These are phyloP conservation scores for Ogataea paradorogensis DNA, from an alignment of 805 yeast species.

Conservation along the genomic window DNA sequence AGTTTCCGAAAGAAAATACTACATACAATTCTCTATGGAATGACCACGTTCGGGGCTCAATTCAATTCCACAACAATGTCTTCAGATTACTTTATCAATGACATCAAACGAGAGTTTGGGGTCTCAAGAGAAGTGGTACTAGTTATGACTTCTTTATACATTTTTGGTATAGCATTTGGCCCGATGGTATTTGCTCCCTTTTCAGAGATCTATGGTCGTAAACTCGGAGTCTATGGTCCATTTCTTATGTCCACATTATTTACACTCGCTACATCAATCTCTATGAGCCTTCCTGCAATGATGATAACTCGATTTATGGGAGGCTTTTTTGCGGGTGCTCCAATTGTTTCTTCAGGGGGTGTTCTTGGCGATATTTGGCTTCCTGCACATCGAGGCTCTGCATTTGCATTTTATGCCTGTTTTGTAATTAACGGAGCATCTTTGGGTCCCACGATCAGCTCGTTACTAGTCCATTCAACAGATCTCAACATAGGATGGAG, in stretches of 20 bases:
- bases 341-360: constrained; percentile 59
- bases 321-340: constrained; percentile 60
- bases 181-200: constrained; percentile 65
- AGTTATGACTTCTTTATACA: constrained; percentile 55
- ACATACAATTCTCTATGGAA: constrained; percentile 40
- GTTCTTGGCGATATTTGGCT: constrained; percentile 54
- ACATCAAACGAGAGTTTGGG: constrained; percentile 32
- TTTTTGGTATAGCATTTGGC: constrained; percentile 66
- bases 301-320: constrained; percentile 54
- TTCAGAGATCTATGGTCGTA: constrained; percentile 46
- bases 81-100: constrained; percentile 33
- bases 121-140: constrained; percentile 46
- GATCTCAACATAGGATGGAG: constrained; percentile 48
- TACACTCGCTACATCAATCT: constrained; percentile 49
- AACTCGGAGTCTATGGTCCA: constrained; percentile 42
- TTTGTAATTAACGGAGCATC: constrained; percentile 66
- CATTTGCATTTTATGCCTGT: constrained; percentile 47
- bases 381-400: constrained; percentile 50
- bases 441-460: constrained; percentile 60
- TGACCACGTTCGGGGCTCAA: constrained; percentile 44
- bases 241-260: constrained; percentile 39
- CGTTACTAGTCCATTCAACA: constrained; percentile 41
- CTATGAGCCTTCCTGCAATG: constrained; percentile 49
- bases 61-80: constrained; percentile 50
- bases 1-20: constrained; percentile 29